Evolutionary conservation across 805 yeast species (phyloP), one percentile per base, ranked within the genome.

Genomic region (Tetrapisispora iriomotensis): DNA sequence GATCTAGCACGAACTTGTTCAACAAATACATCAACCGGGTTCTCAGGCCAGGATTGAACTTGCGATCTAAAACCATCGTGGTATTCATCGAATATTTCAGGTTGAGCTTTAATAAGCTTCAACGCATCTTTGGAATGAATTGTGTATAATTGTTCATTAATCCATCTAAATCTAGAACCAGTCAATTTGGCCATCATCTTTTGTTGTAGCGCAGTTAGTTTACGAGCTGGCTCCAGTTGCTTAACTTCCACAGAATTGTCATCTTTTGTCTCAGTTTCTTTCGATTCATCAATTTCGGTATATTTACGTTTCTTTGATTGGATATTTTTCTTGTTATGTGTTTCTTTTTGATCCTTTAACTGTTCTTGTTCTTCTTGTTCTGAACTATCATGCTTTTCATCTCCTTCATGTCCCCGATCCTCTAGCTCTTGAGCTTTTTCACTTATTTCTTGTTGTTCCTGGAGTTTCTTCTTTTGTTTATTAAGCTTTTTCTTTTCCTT

Each of bases 161-260:
- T 92, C 97, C 97, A 92, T 60, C 99, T 72, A 65, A 92, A 92
- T 50, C 98, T 69, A 1, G 97, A 86, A 0, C 99, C 99, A 2
- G 94, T 77, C 30, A 92, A 71, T 58, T 92, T 92, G 34, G 84
- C 86, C 79, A 86, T 77, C 97, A 92, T 90, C 56, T 92, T 92
- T 53, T 82, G 83, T 62, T 92, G 99, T 46, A 88, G 64, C 14
- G 95, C 94, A 0, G 96, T 85, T 39, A 88, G 63, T 34, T 77
- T 75, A 27, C 60, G 53, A 3, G 57, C 32, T 23, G 34, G 31
- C 3, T 9, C 12, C 4, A 18, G 2, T 13, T 4, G 3, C 15
- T 29, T 46, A 25, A 19, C 41, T 15, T 43, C n/a, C 37, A 39
- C 46, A 15, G 18, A 3, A 18, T 32, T 26, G 4, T 26, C 17